phyloP scores from a whole-genome alignment of 2,329 filamentous ascomycete genomes.

The Fusarium odoratissimum region DNA sequence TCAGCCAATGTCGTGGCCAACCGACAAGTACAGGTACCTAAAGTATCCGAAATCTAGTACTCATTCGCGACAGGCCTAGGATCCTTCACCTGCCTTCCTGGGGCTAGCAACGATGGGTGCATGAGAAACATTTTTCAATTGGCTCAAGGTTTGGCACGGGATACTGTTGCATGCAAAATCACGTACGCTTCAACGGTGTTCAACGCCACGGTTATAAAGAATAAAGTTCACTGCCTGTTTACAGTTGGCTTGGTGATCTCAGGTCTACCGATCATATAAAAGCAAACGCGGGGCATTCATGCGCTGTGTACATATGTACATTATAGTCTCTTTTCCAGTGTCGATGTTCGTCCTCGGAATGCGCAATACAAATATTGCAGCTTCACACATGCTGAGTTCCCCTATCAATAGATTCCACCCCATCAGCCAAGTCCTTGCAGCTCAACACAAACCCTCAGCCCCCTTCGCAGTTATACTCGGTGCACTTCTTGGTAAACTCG shows the following conservation, averaged over 20 bases:
- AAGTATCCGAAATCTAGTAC: background rate
- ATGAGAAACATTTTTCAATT: rapidly evolving
- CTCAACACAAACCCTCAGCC: background rate
- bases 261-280: too few relatives aligned
- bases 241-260: too few relatives aligned
- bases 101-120: background rate
- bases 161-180: background rate
- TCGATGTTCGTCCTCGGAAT: too few relatives aligned
- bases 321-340: too few relatives aligned
- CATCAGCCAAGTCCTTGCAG: background rate
- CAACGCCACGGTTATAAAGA: rapidly evolving
- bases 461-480: background rate
- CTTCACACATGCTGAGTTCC: background rate
- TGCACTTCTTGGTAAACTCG: background rate
- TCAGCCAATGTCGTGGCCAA: rapidly evolving
- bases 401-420: background rate
- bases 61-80: rapidly evolving
- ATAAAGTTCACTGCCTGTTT: too few relatives aligned
- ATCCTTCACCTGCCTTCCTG: background rate
- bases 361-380: too few relatives aligned
- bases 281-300: too few relatives aligned
- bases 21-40: rapidly evolving
- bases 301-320: too few relatives aligned
- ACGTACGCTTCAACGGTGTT: rapidly evolving
- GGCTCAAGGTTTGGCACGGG: rapidly evolving